Evolutionary conservation across 805 yeast genomes (phyloP).

Genomic region (Candida hispaniensis): DNA sequence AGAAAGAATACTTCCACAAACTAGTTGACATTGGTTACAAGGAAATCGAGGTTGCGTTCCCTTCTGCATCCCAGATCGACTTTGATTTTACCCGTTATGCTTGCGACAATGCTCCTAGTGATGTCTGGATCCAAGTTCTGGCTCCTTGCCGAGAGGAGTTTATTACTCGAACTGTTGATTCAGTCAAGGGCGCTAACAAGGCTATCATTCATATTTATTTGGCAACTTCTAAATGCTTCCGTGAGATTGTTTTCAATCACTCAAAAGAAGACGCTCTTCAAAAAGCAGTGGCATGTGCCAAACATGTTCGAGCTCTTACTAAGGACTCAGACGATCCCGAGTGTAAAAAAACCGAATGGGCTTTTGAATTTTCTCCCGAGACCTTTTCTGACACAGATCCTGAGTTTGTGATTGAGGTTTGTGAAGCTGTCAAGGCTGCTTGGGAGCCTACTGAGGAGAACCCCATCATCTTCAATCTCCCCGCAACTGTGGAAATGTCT

Average conservation of each 20-base stretch:
- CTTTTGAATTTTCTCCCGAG: slow-evolving; percentile 72
- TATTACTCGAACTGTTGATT: slow-evolving; percentile 59
- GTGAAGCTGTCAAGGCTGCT: slow-evolving; percentile 64
- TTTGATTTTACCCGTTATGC: slow-evolving; percentile 73
- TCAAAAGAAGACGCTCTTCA: slow-evolving; percentile 44
- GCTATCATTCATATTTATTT: slow-evolving; percentile 70
- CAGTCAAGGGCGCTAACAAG: slow-evolving; percentile 59
- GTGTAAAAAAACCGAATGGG: slow-evolving; percentile 49
- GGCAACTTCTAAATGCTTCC: slow-evolving; percentile 65
- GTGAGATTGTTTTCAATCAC: slow-evolving; percentile 59
- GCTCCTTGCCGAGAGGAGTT: slow-evolving; percentile 69
- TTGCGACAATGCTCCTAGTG: slow-evolving; percentile 61
- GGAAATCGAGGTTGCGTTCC: slow-evolving; percentile 76
- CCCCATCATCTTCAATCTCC: slow-evolving; percentile 70
- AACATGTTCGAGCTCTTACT: slow-evolving; percentile 53
- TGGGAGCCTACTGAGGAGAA: slow-evolving; percentile 58
- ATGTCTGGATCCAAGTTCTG: slow-evolving; percentile 66
- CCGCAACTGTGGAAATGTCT: slow-evolving; percentile 76
- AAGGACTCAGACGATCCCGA: slow-evolving; percentile 48
- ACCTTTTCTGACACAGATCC: slow-evolving; percentile 61
- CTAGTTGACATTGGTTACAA: slow-evolving; percentile 66
- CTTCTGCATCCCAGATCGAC: slow-evolving; percentile 69
- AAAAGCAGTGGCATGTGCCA: slow-evolving; percentile 53
- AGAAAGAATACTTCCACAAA: slow-evolving; percentile 57
- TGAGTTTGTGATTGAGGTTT: slow-evolving; percentile 51